A percentile compares a stretch with the other conserved stretches of the same genome.
Conservation (phyloP, 2,329 filamentous ascomycete genomes). For the Neonectria ditissima region DNA sequence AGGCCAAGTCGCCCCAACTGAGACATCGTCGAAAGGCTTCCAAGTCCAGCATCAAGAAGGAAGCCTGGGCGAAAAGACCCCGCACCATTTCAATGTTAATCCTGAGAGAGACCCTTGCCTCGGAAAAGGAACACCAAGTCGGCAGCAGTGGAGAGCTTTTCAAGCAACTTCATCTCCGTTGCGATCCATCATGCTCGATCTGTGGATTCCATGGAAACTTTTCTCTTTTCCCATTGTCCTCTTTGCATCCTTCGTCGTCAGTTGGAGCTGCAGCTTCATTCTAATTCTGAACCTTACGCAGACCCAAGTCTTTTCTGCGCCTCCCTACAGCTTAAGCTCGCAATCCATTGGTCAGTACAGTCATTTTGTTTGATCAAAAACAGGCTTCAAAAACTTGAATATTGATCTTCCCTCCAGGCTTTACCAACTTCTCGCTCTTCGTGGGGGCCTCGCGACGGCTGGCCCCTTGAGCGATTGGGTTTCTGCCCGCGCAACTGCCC, state of each 20-base stretch:
- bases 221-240: slow-evolving; percentile 26
- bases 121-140: slow-evolving; percentile 8
- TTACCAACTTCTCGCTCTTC: slow-evolving; percentile 61
- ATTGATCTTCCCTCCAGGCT: slow-evolving; percentile 50
- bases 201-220: slow-evolving; percentile 18
- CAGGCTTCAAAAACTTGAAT: too few species aligned
- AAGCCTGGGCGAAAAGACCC: background rate
- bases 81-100: background rate
- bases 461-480: slow-evolving; percentile 60
- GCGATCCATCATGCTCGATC: slow-evolving; percentile 4
- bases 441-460: slow-evolving; percentile 55
- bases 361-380: too few species aligned
- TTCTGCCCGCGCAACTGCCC: slow-evolving; percentile 52
- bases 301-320: slow-evolving; percentile 21
- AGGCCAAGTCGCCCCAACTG: background rate
- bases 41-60: slow-evolving; percentile 11
- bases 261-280: slow-evolving; percentile 24
- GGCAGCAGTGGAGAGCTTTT: slow-evolving; percentile 10
- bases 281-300: slow-evolving; percentile 26
- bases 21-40: background rate
- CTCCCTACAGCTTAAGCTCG: slow-evolving; percentile 30
- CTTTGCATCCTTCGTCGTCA: slow-evolving; percentile 23
- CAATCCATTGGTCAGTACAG: slow-evolving; percentile 19
- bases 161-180: background rate
- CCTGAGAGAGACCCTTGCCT: slow-evolving; percentile 11